Conservation (phyloP, 2,329 filamentous ascomycete genomes). For the Penicillium capsulatum region DNA sequence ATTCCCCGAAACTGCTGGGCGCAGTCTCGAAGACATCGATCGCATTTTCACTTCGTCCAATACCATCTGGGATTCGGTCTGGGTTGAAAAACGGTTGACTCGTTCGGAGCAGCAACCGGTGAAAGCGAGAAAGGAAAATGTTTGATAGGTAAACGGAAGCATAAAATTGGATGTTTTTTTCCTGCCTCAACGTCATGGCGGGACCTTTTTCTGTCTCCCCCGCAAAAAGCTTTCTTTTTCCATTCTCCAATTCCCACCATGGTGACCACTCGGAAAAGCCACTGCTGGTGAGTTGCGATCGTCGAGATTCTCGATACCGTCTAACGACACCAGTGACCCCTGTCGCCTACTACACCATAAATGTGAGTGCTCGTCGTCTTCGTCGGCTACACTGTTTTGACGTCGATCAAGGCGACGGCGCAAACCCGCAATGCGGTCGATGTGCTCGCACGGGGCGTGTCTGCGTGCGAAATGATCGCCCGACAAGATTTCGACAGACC, state of each 20-base stretch:
- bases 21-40: constrained; percentile 23
- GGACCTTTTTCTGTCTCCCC: constrained; percentile 1
- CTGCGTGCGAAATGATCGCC: constrained; percentile 11
- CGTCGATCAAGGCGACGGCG: constrained; percentile 14
- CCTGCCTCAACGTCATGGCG: too few relatives aligned
- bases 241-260: constrained; percentile 4
- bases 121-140: too few relatives aligned
- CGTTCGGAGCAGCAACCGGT: too few relatives aligned
- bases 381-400: neutral
- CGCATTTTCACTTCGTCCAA: constrained; percentile 17
- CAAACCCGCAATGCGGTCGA: constrained; percentile 18
- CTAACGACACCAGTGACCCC: constrained; percentile 13
- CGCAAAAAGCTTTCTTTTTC: constrained; percentile 1
- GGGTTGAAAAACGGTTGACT: constrained; percentile 7
- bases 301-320: neutral
- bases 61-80: constrained; percentile 12
- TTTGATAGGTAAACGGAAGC: too few relatives aligned
- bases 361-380: constrained; percentile 9
- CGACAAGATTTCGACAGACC: constrained; percentile 14
- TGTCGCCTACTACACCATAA: constrained; percentile 21
- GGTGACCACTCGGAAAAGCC: constrained; percentile 9
- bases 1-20: constrained; percentile 22
- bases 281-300: constrained; percentile 16
- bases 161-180: too few relatives aligned
- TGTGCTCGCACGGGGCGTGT: constrained; percentile 15